Percentiles rank a stretch among this genome's conserved stretches.
These are phyloP conservation scores for Podospora conica DNA, from an alignment of 495 filamentous ascomycete species.

Conservation along the genomic window DNA sequence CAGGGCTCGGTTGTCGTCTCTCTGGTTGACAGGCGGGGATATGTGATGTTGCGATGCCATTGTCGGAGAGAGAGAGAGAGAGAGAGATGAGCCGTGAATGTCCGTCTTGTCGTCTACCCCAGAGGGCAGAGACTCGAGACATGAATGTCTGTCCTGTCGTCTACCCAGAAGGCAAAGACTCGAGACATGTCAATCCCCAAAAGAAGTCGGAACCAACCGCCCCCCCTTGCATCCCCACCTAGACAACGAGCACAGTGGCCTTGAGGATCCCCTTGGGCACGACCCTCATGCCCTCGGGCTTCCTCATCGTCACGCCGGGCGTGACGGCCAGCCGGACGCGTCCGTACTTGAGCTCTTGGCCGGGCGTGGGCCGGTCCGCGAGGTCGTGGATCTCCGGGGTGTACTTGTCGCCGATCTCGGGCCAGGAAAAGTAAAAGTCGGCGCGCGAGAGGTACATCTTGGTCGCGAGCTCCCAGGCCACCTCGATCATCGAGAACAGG, in stretches of 20 bases:
- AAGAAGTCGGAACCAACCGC: background rate
- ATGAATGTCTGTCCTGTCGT: too few species aligned
- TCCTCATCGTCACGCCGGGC: slow-evolving; percentile 27
- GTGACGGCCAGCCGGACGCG: slow-evolving; percentile 33
- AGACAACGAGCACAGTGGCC: slow-evolving; percentile 24
- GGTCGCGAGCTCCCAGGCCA: slow-evolving; percentile 27
- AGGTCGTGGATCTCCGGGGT: slow-evolving; percentile 17
- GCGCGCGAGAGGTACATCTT: slow-evolving; percentile 22
- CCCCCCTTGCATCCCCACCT: background rate
- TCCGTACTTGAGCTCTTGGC: slow-evolving; percentile 15
- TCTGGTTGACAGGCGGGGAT: too few species aligned
- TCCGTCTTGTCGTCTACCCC: too few species aligned
- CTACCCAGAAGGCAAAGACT: too few species aligned
- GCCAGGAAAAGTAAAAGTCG: slow-evolving; percentile 30
- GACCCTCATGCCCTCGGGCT: slow-evolving; percentile 23
- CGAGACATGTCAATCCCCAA: background rate
- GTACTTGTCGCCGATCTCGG: slow-evolving; percentile 25
- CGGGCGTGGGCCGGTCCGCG: background rate
- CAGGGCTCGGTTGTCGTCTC: too few species aligned
- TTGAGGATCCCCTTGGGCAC: slow-evolving; percentile 20
- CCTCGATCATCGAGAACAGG: slow-evolving; percentile 19
- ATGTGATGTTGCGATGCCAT: too few species aligned
- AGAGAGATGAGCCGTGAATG: background rate
- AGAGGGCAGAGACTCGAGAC: too few species aligned
- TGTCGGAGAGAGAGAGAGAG: background rate